Evolutionary conservation across 2,329 filamentous ascomycete genomes (phyloP), one percentile per base, ranked within the genome.

Genomic region (Pezicula radicicola): DNA sequence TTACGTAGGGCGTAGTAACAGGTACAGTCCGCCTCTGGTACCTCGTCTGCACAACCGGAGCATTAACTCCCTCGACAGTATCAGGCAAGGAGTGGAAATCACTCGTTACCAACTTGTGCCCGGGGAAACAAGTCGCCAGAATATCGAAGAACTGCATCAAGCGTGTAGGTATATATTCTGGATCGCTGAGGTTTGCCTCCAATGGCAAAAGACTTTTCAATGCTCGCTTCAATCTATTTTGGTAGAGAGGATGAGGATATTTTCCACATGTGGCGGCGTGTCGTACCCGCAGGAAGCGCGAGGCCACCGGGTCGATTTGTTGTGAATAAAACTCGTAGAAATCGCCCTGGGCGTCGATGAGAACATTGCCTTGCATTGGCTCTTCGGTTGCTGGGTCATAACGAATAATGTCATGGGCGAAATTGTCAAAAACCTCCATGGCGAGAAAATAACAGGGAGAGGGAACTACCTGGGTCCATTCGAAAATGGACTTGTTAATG

Each of bases 361-460:
- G 78, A 13, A 97, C 92, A 56, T 86, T 86, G 46, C 91, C 91
- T 73, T 99, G 95, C 50, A 96, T 80, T 0, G 93, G 89, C 59
- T 87, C 76, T 67, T 91, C 89, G 10, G 91, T 95, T 54, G 78
- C 72, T 10, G 87, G 78, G 71, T 97, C 88, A 74, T 97, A 99
- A 57, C 95, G 92, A 56, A 99, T 84, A 53, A 87, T 82, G 73
- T 99, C 94, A 74, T 99, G 95, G 35, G 91, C 86, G 68, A 99
- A 97, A 73, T 99, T 99, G 76, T 99, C 94, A 66, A 97, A 96
- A 59, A 99, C 94, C 72, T 99, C 94, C 72, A 99, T 88, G 42
- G 93, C 94, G 40, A 99, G 82, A 77, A 99, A 97, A 78, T 96
- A 99, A 75, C 94, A 97, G 0, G 93, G 94, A 3, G 87, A 89